Evolutionary conservation across 2,329 filamentous ascomycete genomes (phyloP).

Genomic region (Apiospora hydei): DNA sequence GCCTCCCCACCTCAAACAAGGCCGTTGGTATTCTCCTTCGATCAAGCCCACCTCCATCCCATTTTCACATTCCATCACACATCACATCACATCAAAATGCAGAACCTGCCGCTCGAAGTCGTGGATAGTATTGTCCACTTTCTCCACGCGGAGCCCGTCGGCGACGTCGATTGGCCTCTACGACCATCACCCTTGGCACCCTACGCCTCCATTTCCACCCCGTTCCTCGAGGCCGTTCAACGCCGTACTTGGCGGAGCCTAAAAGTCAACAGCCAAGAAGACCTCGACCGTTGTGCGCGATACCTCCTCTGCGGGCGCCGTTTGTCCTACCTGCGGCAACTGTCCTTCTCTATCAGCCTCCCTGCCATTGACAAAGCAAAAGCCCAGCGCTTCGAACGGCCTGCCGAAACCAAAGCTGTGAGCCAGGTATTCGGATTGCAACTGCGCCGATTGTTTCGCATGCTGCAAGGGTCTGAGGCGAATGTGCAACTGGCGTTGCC

Average conservation of each 20-base stretch:
- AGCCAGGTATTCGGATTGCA: neutral
- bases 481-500: neutral
- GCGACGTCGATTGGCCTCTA: neutral
- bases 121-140: conserved; percentile 16
- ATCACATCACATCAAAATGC: neutral
- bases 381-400: conserved; percentile 19
- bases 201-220: conserved; percentile 19
- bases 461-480: neutral
- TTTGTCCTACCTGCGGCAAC: neutral
- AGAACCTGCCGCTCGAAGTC: conserved; percentile 22
- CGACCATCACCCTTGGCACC: neutral
- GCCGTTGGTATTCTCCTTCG: neutral
- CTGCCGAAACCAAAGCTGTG: conserved; percentile 18
- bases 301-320: conserved; percentile 1
- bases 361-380: neutral
- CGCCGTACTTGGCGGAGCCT: conserved; percentile 2
- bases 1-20: neutral
- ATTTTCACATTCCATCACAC: neutral
- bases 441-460: neutral
- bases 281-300: conserved; percentile 13
- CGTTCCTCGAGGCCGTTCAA: conserved; percentile 18
- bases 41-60: neutral
- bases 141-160: neutral
- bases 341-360: conserved; percentile 16
- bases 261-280: neutral